A percentile compares a stretch with the other conserved stretches of the same genome.
Conservation (phyloP, 805 yeast genomes). For the Candida nemodendra region DNA sequence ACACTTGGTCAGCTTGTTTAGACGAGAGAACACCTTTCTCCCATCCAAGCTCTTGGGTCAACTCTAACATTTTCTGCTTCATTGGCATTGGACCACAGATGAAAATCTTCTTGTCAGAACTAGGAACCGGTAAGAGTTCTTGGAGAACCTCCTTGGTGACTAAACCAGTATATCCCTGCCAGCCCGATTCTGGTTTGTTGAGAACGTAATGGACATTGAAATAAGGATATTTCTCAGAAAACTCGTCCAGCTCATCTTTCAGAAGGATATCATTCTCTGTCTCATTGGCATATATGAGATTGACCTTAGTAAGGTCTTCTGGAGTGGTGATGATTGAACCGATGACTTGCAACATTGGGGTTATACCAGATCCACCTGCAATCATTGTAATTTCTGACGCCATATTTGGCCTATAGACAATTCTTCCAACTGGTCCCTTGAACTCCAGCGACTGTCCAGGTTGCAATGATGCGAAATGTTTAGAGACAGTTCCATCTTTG, state of each 20-base stretch:
- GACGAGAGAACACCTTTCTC: conserved; percentile 34
- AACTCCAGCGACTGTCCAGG: conserved; percentile 69
- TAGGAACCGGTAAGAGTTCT: conserved; percentile 51
- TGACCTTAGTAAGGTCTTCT: conserved; percentile 59
- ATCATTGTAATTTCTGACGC: conserved; percentile 64
- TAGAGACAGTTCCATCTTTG: conserved; percentile 67
- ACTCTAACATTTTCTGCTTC: conserved; percentile 51
- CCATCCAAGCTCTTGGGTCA: conserved; percentile 64
- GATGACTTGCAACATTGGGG: conserved; percentile 83
- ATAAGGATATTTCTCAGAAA: conserved; percentile 59
- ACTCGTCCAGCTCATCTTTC: conserved; percentile 69
- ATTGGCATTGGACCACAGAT: conserved; percentile 76
- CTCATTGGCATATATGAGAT: conserved; percentile 69
- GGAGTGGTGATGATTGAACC: conserved; percentile 69
- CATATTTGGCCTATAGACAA: conserved; percentile 56
- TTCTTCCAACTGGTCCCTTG: conserved; percentile 78
- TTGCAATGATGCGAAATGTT: conserved; percentile 58
- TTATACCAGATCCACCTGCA: conserved; percentile 88
- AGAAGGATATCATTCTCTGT: conserved; percentile 74
- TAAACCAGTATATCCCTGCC: conserved; percentile 64
- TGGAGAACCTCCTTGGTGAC: conserved; percentile 58
- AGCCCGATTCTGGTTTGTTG: conserved; percentile 45
- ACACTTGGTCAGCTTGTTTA: conserved; percentile 36
- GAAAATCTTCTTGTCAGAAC: conserved; percentile 52
- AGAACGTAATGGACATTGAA: conserved; percentile 61